phyloP scores from a whole-genome alignment of 2,329 filamentous ascomycete genomes.

The Cladosporium phlei region DNA sequence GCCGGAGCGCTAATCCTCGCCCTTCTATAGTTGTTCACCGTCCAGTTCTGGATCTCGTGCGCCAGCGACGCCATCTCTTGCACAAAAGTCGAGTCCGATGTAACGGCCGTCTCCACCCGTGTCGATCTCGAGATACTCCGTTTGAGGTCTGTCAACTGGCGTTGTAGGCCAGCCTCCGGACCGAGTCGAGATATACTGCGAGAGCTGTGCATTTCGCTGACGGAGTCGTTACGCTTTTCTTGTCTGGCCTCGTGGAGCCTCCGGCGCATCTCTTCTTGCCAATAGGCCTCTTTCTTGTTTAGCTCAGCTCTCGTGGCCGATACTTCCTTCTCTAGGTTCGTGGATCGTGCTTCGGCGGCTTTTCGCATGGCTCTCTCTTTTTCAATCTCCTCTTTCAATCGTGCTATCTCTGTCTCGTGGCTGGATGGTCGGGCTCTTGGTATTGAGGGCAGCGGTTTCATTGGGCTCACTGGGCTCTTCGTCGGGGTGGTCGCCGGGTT shows the following conservation, averaged over 20 bases:
- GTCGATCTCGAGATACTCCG: slow-evolving; percentile 67
- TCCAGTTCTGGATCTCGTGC: slow-evolving; percentile 70
- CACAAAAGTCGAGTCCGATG: slow-evolving; percentile 59
- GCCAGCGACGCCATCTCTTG: slow-evolving; percentile 57
- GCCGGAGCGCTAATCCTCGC: slow-evolving; percentile 45
- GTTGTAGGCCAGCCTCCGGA: slow-evolving; percentile 26
- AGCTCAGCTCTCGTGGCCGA: slow-evolving; percentile 14
- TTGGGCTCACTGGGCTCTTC: slow-evolving; percentile 5
- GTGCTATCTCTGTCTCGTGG: slow-evolving; percentile 20
- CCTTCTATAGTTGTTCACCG: slow-evolving; percentile 63
- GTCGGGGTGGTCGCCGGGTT: not conserved
- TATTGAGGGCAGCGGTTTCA: not conserved
- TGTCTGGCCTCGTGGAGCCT: slow-evolving; percentile 5
- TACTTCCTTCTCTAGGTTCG: slow-evolving; percentile 15
- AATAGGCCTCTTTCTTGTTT: slow-evolving; percentile 15
- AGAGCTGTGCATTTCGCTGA: slow-evolving; percentile 1
- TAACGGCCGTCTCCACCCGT: slow-evolving; percentile 54
- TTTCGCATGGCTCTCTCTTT: slow-evolving; percentile 21
- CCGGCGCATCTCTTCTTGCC: slow-evolving; percentile 16
- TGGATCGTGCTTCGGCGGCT: slow-evolving; percentile 15
- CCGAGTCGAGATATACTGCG: not conserved
- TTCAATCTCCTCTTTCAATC: slow-evolving; percentile 20
- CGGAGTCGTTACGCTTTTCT: not conserved
- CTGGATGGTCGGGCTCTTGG: not conserved
- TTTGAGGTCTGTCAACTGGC: slow-evolving; percentile 64